Evolutionary conservation across 306 rosid genomes (phyloP).

Genomic region (Lathyrus oleraceus): DNA sequence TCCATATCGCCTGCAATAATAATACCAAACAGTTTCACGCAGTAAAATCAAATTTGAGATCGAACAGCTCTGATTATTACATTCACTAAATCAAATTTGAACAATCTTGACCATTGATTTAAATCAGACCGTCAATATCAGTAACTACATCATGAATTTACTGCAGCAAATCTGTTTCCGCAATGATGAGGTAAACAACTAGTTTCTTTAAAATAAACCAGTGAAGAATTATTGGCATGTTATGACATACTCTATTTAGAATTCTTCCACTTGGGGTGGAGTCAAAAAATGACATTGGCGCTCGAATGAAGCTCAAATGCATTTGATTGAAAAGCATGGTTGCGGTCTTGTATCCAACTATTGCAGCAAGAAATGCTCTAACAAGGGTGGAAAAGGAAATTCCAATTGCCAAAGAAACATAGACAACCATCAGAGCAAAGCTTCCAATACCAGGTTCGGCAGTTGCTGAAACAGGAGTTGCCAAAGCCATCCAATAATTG

Average conservation of each 20-base stretch:
- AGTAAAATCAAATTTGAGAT: neutral
- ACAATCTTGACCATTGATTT: neutral
- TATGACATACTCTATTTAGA: slow-evolving; percentile 51
- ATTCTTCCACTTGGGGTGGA: slow-evolving; percentile 63
- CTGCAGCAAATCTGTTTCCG: neutral
- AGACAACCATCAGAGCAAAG: slow-evolving; percentile 57
- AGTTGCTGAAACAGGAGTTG: slow-evolving; percentile 63
- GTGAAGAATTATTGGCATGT: neutral
- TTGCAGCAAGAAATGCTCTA: slow-evolving; percentile 45
- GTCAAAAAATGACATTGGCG: slow-evolving; percentile 87
- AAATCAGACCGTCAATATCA: neutral
- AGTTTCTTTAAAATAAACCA: neutral
- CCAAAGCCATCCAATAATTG: slow-evolving; percentile 94
- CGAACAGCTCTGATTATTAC: neutral
- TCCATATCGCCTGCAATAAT: neutral
- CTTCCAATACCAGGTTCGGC: slow-evolving; percentile 42
- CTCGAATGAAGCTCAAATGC: slow-evolving; percentile 67
- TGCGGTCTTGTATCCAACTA: slow-evolving; percentile 68
- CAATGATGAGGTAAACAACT: neutral
- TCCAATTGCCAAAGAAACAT: slow-evolving; percentile 66
- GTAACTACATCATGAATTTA: neutral
- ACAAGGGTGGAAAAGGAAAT: slow-evolving; percentile 56
- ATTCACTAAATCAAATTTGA: neutral
- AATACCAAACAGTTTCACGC: neutral
- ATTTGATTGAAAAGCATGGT: slow-evolving; percentile 66